A percentile compares a stretch with the other conserved stretches of the same genome.
Conservation (phyloP, 1,284 basidiomycete genomes). For the Sporisorium scitamineum region DNA sequence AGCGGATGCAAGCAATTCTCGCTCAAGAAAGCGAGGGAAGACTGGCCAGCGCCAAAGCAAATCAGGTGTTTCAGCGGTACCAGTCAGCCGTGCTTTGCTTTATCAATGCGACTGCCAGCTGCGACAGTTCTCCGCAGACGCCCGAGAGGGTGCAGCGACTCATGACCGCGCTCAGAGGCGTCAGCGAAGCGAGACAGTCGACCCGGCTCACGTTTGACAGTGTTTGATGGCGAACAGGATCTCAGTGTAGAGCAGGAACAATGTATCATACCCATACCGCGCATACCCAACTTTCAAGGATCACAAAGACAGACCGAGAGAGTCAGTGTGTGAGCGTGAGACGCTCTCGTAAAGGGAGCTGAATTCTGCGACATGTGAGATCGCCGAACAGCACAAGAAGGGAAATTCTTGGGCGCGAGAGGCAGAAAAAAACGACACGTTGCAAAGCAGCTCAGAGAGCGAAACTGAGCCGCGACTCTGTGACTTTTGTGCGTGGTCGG, state of each 20-base stretch:
- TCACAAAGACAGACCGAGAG: too few species aligned
- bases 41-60: slow-evolving; percentile 33
- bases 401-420: not conserved
- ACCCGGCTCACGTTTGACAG: slow-evolving; percentile 13
- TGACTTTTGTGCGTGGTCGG: slow-evolving; percentile 12
- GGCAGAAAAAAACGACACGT: too few species aligned
- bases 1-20: slow-evolving; percentile 23
- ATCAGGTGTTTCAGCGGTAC: slow-evolving; percentile 29
- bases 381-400: not conserved
- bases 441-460: too few species aligned
- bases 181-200: slow-evolving; percentile 22
- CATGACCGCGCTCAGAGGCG: slow-evolving; percentile 17
- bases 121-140: slow-evolving; percentile 27
- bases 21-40: slow-evolving; percentile 14
- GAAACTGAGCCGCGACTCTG: too few species aligned
- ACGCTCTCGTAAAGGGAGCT: not conserved
- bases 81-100: slow-evolving; percentile 37
- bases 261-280: not conserved
- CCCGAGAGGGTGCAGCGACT: slow-evolving; percentile 27
- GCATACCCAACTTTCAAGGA: too few species aligned
- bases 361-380: not conserved
- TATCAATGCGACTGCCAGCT: slow-evolving; percentile 32
- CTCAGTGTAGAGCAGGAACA: not conserved
- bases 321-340: too few species aligned
- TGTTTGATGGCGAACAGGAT: slow-evolving; percentile 1